Base-by-base conservation (phyloP, 441 rosid species). In the Pelargonium australe region DNA sequence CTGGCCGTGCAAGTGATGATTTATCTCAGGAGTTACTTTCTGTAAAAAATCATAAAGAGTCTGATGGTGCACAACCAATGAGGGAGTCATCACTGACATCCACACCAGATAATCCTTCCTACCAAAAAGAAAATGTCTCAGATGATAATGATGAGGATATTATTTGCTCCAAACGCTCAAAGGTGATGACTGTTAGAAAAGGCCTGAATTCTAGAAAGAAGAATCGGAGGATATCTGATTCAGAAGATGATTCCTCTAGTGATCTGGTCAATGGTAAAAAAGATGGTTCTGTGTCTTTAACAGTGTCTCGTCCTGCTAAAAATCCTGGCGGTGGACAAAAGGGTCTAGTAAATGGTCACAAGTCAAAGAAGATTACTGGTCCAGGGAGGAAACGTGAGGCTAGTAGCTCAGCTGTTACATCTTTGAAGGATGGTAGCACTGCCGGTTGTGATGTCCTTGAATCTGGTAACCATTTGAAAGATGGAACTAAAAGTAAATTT, bases 391-490 rank as follows among this genome's bases (percentile, higher is more conserved):
- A 77, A 77, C 37, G 53, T 68, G 85, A 76, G 60, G 78, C 55
- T 58, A 25, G 73, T 77, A 69, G 66, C 69, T 72, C 77, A 58
- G 76, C 45, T 68, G 66, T 69, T 31, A 65, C 70, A 64, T 68
- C 73, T 63, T 55, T 62, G 69, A 75, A 75, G 72, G 84, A 73
- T 77, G 82, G 74, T 53, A 65, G 68, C 60, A 68, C 79, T 68
- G 75, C 67, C 70, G 68, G 76, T n/a, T 68, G 37, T 75, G 60
- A 66, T 67, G 72, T 49, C 43, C 61, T 28, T 69, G 79, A 73
- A 72, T 66, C 82, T 73, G 69, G 73, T 68, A 80, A 82, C 83
- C 82, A 77, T 43, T 20, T 66, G 67, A 85, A 79, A 81, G 86
- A 74, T 63, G 76, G 76, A 62, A 72, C 37, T 16, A 80, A 75